Evolutionary conservation across 805 yeast genomes (phyloP).

Genomic region (Kluyveromyces siamensis): DNA sequence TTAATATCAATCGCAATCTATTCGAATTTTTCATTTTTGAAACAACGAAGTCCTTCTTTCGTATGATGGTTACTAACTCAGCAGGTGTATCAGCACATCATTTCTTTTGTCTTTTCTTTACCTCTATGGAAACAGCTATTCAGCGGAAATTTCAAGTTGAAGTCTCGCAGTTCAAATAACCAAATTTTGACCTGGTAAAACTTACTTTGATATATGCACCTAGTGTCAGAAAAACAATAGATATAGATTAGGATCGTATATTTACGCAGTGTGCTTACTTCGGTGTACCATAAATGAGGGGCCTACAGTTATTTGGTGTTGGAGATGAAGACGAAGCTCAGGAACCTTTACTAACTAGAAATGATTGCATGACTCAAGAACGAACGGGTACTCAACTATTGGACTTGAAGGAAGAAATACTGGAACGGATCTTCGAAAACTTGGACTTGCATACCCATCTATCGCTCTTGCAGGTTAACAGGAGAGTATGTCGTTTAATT

Average conservation of each 20-base stretch:
- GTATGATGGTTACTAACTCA: no score
- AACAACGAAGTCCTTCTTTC: no score
- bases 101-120: no score
- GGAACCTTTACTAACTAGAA: slow-evolving; percentile 4
- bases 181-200: no score
- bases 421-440: slow-evolving; percentile 17
- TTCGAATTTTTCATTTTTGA: no score
- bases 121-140: no score
- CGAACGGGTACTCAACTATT: slow-evolving; percentile 9
- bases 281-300: slow-evolving; percentile 22
- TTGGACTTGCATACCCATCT: slow-evolving; percentile 16
- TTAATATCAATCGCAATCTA: no score
- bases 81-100: no score
- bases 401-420: slow-evolving; percentile 17
- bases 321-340: slow-evolving; percentile 16
- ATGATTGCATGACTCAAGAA: neutral
- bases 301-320: slow-evolving; percentile 36
- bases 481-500: slow-evolving; percentile 16
- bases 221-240: no score
- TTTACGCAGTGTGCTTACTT: neutral
- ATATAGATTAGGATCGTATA: neutral
- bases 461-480: slow-evolving; percentile 17
- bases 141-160: no score
- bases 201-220: no score
- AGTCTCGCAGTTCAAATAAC: no score